A percentile compares a stretch with the other conserved stretches of the same genome.
These are phyloP conservation scores for Paraleonurus japonicus DNA, from an alignment of 257 asterid species.

Conservation along the genomic window DNA sequence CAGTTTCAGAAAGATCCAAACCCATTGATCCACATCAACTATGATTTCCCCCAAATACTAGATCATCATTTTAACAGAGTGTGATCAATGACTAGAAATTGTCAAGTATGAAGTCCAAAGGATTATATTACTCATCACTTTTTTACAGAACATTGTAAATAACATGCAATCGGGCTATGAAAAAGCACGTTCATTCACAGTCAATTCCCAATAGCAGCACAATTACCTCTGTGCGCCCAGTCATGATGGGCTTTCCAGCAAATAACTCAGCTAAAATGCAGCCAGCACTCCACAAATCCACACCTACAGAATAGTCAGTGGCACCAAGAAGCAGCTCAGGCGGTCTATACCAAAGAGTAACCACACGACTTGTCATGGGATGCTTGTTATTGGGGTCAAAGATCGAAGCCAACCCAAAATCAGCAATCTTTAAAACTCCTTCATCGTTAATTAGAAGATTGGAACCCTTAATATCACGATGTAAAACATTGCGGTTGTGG, in stretches of 20 bases:
- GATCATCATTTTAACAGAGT: background rate
- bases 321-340: conserved; percentile 68
- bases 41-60: background rate
- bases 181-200: background rate
- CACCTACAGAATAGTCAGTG: conserved; percentile 49
- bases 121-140: background rate
- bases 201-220: background rate
- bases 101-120: background rate
- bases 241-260: conserved; percentile 64
- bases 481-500: conserved; percentile 52
- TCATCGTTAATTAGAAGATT: conserved; percentile 45
- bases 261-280: conserved; percentile 62
- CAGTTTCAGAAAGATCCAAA: background rate
- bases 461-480: conserved; percentile 60
- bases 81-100: background rate
- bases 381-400: conserved; percentile 32
- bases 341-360: conserved; percentile 70
- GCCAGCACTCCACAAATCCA: conserved; percentile 69
- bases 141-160: background rate
- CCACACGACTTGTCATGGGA: conserved; percentile 56
- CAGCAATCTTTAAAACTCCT: conserved; percentile 62
- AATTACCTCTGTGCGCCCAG: conserved; percentile 61
- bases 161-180: background rate
- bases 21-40: background rate
- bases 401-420: conserved; percentile 55